Evolutionary conservation across 2,329 filamentous ascomycete species (phyloP), one percentile per base, ranked within the genome.

Genomic region (Grosmannia huntii): DNA sequence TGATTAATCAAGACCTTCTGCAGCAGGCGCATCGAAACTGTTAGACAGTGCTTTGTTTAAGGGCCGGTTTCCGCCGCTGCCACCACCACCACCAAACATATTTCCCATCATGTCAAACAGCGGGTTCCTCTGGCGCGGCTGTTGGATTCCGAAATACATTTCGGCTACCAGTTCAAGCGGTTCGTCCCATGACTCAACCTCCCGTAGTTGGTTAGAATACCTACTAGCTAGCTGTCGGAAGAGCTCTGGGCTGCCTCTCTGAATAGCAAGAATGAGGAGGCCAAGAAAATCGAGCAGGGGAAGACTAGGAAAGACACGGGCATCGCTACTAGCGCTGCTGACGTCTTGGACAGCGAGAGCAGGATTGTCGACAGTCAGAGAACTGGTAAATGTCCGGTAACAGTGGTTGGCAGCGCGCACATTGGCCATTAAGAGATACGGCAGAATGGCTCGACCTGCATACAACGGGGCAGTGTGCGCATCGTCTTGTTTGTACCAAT

Each of bases 61-160:
- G 53, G 67, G 65, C n/a, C 64, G 67, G 38, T 68, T 77, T n/a
- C 79, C 48, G 28, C 76, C 77, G 28, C 68, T 80, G 21, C 75
- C 76, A 59, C 76, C 77, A 27, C 77, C 77, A 23, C 90, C 90
- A 54, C 91, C 91, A 67, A 99, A 88, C 78, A 99, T 83, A 62
- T 84, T 91, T 53, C 90, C 91, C 88, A 99, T 95, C 91, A 99
- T 97, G 69, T 99, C 94, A 72, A 97, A 83, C 71, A 99, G 76
- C 3, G 91, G 91, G 71, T 97, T 97, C 63, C 86, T 87, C 75
- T 96, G 90, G 66, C 87, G 81, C 53, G 91, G 92, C 68, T 90
- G 86, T 74, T 85, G 82, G 69, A 99, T 95, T 41, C 85, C 85
- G 73, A 99, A 99, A 76, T 97, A 99, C 83, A 96, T 91, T 75